A percentile compares a stretch with the other conserved stretches of the same genome.
Evolutionary conservation across 495 filamentous ascomycete genomes (phyloP).

Genomic region (Neurospora sp.): DNA sequence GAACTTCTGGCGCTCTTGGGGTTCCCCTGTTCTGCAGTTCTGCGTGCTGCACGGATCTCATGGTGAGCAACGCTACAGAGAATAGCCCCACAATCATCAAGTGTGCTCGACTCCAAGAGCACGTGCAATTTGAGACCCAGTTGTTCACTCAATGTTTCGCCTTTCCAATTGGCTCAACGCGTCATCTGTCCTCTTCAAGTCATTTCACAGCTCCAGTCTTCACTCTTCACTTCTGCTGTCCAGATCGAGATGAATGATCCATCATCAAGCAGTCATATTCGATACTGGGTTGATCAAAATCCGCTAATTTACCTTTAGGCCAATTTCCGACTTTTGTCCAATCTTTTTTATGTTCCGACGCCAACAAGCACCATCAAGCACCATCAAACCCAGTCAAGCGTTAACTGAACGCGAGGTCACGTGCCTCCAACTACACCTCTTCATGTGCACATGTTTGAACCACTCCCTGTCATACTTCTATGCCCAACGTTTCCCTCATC

Average conservation of each 20-base stretch:
- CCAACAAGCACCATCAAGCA: not conserved
- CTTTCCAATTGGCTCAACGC: not conserved
- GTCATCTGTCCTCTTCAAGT: not conserved
- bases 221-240: not conserved
- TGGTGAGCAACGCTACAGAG: conserved; percentile 9
- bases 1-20: not conserved
- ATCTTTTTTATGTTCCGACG: not conserved
- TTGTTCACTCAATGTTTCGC: not conserved
- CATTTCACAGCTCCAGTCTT: not conserved
- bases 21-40: not conserved
- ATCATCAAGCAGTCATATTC: not conserved
- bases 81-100: not conserved
- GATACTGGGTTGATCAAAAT: not conserved
- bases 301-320: not conserved
- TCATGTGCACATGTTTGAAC: not conserved
- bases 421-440: not conserved
- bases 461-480: no score
- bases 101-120: not conserved
- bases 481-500: no score
- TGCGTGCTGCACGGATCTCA: conserved; percentile 4
- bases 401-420: not conserved
- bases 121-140: not conserved
- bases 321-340: not conserved
- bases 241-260: not conserved
- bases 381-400: not conserved